These are phyloP conservation scores for Neodidymelliopsis sp. DNA, from an alignment of 2,329 filamentous ascomycete genomes.

Conservation along the genomic window DNA sequence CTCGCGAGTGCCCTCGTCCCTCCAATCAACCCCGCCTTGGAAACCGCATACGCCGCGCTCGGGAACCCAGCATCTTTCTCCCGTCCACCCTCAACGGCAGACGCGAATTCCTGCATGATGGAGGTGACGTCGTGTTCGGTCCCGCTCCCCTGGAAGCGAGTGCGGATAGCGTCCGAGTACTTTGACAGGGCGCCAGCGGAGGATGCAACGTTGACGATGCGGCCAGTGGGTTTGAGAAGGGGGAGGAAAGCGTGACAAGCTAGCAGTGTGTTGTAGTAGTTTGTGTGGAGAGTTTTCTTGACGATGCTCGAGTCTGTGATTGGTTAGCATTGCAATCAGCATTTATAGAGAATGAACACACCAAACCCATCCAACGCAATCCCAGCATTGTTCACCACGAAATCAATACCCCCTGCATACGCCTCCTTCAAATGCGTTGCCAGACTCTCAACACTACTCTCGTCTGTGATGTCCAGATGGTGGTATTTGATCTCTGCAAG, in stretches of 20 bases:
- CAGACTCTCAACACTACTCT: slow-evolving; percentile 55
- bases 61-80: slow-evolving; percentile 60
- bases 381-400: slow-evolving; percentile 63
- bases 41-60: slow-evolving; percentile 58
- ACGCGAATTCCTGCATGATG: slow-evolving; percentile 59
- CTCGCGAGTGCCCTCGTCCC: slow-evolving; percentile 51
- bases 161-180: slow-evolving; percentile 54
- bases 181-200: slow-evolving; percentile 55
- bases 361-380: slow-evolving; percentile 58
- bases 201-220: slow-evolving; percentile 59
- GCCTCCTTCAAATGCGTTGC: slow-evolving; percentile 51
- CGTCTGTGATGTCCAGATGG: slow-evolving; percentile 58
- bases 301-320: slow-evolving; percentile 55
- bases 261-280: slow-evolving; percentile 62
- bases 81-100: slow-evolving; percentile 55
- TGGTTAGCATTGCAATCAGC: neutral
- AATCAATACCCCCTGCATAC: slow-evolving; percentile 59
- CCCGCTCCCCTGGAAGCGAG: slow-evolving; percentile 53
- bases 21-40: slow-evolving; percentile 55
- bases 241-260: slow-evolving; percentile 56
- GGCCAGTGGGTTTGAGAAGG: slow-evolving; percentile 54
- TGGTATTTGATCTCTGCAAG: slow-evolving; percentile 58
- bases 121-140: slow-evolving; percentile 54
- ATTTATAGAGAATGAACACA: slow-evolving; percentile 20
- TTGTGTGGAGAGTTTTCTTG: slow-evolving; percentile 57